phyloP scores from a whole-genome alignment of 768 basidiomycete genomes.

The Infundibulicybe gibba region DNA sequence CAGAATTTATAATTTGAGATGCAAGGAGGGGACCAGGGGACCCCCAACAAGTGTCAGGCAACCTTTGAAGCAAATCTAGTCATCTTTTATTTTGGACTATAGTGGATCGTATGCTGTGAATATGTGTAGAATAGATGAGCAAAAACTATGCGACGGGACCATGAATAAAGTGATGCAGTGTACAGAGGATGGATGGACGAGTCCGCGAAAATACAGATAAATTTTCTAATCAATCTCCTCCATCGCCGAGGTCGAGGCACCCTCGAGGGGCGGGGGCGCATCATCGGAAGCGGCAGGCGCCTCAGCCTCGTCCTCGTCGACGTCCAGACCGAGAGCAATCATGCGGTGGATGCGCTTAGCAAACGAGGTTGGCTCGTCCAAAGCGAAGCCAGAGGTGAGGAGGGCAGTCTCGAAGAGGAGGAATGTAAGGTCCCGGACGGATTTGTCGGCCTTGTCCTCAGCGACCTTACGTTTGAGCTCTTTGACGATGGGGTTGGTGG shows the following conservation, averaged over 20 bases:
- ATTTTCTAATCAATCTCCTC: constrained; percentile 87
- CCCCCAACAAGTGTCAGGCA: too few species aligned
- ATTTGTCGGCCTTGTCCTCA: constrained; percentile 98
- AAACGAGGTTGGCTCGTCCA: constrained; percentile 93
- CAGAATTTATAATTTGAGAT: too few species aligned
- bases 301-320: constrained; percentile 73
- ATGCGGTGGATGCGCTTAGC: constrained; percentile 96
- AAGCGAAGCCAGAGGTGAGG: constrained; percentile 91
- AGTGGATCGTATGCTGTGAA: neutral
- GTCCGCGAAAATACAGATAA: constrained; percentile 18
- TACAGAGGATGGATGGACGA: constrained; percentile 23
- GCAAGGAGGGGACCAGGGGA: too few species aligned
- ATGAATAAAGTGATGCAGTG: constrained; percentile 19
- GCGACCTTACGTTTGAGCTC: constrained; percentile 94
- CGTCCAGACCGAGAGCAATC: constrained; percentile 91
- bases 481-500: constrained; percentile 88
- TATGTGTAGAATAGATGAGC: neutral
- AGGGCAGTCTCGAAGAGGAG: constrained; percentile 96
- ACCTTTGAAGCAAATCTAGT: too few species aligned
- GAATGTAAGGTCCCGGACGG: constrained; percentile 93
- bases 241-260: constrained; percentile 79
- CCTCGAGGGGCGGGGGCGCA: constrained; percentile 51
- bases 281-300: constrained; percentile 42
- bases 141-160: neutral
- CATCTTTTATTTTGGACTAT: neutral